These are phyloP conservation scores for Podila verticillata DNA, from an alignment of 192 early-diverging fungal genomes.

Conservation along the genomic window DNA sequence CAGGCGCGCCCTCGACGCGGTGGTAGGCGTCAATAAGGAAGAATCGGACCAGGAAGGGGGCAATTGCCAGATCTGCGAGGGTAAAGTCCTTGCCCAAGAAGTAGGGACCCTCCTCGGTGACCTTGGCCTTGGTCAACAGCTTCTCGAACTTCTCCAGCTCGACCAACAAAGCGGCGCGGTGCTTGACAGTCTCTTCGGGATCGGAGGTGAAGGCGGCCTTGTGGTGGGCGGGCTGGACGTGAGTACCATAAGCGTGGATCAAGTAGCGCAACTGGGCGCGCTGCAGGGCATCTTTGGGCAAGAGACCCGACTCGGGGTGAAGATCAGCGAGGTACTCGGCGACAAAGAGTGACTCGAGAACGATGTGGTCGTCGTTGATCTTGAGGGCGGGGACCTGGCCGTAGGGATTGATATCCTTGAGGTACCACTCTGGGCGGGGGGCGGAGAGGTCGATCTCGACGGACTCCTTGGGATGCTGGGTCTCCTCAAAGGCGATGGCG, in stretches of 20 bases:
- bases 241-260: slow-evolving; percentile 48
- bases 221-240: slow-evolving; percentile 2
- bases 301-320: slow-evolving; percentile 57
- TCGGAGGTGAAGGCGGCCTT: slow-evolving; percentile 16
- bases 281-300: slow-evolving; percentile 52
- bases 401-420: slow-evolving; percentile 67
- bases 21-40: slow-evolving; percentile 15
- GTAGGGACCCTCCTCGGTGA: slow-evolving; percentile 45
- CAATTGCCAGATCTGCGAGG: slow-evolving; percentile 55
- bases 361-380: slow-evolving; percentile 52
- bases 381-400: slow-evolving; percentile 70
- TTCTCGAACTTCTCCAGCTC: slow-evolving; percentile 26
- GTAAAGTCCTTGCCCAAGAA: slow-evolving; percentile 55
- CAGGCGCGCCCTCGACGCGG: not conserved
- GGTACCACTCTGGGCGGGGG: slow-evolving; percentile 15
- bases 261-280: slow-evolving; percentile 46
- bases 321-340: slow-evolving; percentile 70
- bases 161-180: not conserved
- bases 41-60: slow-evolving; percentile 49
- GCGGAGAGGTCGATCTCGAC: slow-evolving; percentile 66
- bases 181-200: slow-evolving; percentile 11
- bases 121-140: not conserved
- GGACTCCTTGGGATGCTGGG: slow-evolving; percentile 55
- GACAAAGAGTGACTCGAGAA: slow-evolving; percentile 72
- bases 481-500: slow-evolving; percentile 66